Evolutionary conservation across 306 rosid genomes (phyloP).

Genomic region (Glycine latifolia): DNA sequence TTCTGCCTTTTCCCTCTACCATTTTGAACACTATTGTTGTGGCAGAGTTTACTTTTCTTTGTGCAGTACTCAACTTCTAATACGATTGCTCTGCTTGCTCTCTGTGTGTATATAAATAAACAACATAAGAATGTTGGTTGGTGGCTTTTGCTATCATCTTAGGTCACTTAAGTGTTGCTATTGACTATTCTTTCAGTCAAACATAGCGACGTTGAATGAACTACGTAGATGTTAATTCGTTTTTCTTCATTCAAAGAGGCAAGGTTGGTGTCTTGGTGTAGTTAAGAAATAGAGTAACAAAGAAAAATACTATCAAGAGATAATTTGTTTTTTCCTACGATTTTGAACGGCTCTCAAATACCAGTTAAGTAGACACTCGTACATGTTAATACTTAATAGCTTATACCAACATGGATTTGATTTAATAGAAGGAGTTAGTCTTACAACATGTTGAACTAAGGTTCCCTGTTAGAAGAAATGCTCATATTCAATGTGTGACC

Average conservation of each 20-base stretch:
- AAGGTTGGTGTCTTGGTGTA: neutral
- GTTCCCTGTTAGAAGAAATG: too few species aligned
- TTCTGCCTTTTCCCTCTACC: slow-evolving; percentile 51
- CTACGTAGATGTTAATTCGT: neutral
- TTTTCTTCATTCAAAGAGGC: neutral
- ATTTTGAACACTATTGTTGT: slow-evolving; percentile 1
- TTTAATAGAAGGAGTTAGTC: too few species aligned
- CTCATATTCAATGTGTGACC: too few species aligned
- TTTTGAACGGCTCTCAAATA: neutral
- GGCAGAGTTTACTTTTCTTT: slow-evolving; percentile 2
- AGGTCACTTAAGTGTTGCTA: neutral
- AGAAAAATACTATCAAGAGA: too few species aligned
- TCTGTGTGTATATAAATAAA: neutral
- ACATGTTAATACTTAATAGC: too few species aligned
- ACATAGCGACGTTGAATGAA: neutral
- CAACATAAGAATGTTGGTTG: neutral
- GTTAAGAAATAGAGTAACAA: too few species aligned
- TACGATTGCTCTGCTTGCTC: neutral
- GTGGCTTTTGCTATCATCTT: slow-evolving; percentile 10
- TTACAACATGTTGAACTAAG: too few species aligned
- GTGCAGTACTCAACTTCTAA: neutral
- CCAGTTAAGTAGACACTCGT: too few species aligned
- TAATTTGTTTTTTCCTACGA: neutral
- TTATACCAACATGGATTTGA: too few species aligned
- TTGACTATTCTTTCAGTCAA: slow-evolving; percentile 36